phyloP scores from a whole-genome alignment of 495 filamentous ascomycete genomes.

The Podospora bellae-mahoneyi region DNA sequence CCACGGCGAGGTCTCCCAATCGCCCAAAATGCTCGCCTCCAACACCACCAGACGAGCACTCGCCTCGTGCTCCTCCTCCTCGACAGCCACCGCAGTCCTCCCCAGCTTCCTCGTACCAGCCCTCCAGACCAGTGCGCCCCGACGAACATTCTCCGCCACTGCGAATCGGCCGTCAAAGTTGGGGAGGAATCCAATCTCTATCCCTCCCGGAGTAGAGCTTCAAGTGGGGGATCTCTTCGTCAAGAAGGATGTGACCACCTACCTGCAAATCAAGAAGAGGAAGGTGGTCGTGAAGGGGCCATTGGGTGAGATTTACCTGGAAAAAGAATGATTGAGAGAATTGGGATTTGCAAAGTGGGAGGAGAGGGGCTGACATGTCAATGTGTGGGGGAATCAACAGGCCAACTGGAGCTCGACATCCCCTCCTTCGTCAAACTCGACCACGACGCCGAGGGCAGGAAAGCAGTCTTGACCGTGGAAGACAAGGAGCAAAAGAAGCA shows the following conservation, averaged over 20 bases:
- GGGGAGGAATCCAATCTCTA: slow-evolving; percentile 72
- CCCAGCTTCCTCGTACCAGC: slow-evolving; percentile 74
- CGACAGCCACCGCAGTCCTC: slow-evolving; percentile 41
- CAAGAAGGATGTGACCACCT: slow-evolving; percentile 50
- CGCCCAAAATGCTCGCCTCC: slow-evolving; percentile 48
- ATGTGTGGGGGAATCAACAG: slow-evolving; percentile 32
- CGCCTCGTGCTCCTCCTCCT: slow-evolving; percentile 28
- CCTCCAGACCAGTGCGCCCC: slow-evolving; percentile 48
- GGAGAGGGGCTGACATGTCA: slow-evolving; percentile 10
- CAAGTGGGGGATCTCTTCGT: slow-evolving; percentile 56
- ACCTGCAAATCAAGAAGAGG: slow-evolving; percentile 52
- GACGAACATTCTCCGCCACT: slow-evolving; percentile 70
- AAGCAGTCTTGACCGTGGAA: slow-evolving; percentile 62
- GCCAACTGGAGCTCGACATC: slow-evolving; percentile 67
- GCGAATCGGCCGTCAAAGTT: slow-evolving; percentile 69
- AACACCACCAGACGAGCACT: slow-evolving; percentile 42
- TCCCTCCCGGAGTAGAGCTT: slow-evolving; percentile 80
- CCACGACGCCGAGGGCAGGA: slow-evolving; percentile 56
- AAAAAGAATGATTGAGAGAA: background rate
- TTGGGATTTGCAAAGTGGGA: background rate
- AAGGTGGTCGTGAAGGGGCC: slow-evolving; percentile 72
- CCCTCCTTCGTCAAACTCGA: slow-evolving; percentile 68
- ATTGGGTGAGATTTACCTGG: slow-evolving; percentile 52
- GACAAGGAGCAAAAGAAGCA: slow-evolving; percentile 65
- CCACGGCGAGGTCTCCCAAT: background rate